Evolutionary conservation across 179 eudicot species (phyloP).

Genomic region (Patellifolia procumbens): DNA sequence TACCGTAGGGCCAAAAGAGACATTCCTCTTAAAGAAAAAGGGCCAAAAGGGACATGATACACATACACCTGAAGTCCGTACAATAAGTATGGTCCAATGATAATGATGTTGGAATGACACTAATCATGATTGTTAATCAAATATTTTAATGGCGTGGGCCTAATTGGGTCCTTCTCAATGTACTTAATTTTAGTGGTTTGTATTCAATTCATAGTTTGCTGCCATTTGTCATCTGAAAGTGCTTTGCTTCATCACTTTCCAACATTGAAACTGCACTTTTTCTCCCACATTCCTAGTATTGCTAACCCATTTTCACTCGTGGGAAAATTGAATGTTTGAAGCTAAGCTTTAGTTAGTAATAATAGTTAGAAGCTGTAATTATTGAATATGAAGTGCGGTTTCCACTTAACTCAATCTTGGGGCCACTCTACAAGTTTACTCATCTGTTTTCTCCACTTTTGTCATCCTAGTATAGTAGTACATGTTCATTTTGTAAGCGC

Average conservation of each 20-base stretch:
- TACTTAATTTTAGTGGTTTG: not conserved
- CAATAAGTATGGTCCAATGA: not conserved
- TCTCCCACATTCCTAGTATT: not conserved
- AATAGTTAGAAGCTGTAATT: not conserved
- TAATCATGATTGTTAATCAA: not conserved
- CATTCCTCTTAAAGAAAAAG: no score
- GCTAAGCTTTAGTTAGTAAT: not conserved
- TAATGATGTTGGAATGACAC: conserved; percentile 4
- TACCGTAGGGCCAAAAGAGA: not conserved
- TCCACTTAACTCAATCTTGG: conserved; percentile 1
- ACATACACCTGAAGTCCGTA: not conserved
- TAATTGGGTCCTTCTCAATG: not conserved
- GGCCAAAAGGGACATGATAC: not conserved
- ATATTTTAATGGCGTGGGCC: not conserved
- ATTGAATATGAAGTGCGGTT: conserved; percentile 9
- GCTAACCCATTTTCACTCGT: not conserved
- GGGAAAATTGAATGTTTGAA: not conserved
- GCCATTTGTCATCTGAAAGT: not conserved
- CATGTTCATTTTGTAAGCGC: no score
- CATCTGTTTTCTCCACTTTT: no score
- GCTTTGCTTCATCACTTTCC: not conserved
- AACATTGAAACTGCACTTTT: not conserved
- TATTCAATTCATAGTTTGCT: conserved; percentile 4
- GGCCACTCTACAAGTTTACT: not conserved
- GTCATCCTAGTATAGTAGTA: no score